Percentiles rank a stretch among this genome's conserved stretches.
These are phyloP conservation scores for Pichia pseudocactophila DNA, from an alignment of 805 yeast genomes.

Conservation along the genomic window DNA sequence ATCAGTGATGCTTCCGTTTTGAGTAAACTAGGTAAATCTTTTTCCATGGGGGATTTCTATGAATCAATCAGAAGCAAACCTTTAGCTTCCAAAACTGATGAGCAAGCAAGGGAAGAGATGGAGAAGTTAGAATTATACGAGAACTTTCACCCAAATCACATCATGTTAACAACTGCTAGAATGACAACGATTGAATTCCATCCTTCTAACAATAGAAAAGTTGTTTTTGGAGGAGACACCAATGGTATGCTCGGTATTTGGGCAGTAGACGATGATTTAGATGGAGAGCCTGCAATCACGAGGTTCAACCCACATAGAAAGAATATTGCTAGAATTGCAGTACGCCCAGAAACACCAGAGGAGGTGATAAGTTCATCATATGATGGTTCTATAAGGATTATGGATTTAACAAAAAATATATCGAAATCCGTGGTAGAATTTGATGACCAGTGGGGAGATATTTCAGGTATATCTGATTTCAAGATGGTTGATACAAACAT, in stretches of 20 bases:
- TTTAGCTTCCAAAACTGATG: slow-evolving; percentile 35
- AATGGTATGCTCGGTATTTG: slow-evolving; percentile 83
- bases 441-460: slow-evolving; percentile 43
- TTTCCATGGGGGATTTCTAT: slow-evolving; percentile 67
- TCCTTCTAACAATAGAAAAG: slow-evolving; percentile 52
- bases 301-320: slow-evolving; percentile 70
- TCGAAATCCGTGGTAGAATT: slow-evolving; percentile 55
- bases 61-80: slow-evolving; percentile 35
- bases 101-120: slow-evolving; percentile 45
- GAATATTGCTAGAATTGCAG: slow-evolving; percentile 46
- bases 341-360: slow-evolving; percentile 42
- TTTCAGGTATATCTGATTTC: slow-evolving; percentile 69
- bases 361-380: slow-evolving; percentile 66
- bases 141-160: slow-evolving; percentile 56
- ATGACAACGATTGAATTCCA: slow-evolving; percentile 71
- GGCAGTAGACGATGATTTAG: slow-evolving; percentile 50
- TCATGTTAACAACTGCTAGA: slow-evolving; percentile 63
- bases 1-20: slow-evolving; percentile 30
- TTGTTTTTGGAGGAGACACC: slow-evolving; percentile 83
- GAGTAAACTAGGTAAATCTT: slow-evolving; percentile 36
- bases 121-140: slow-evolving; percentile 42
- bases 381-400: slow-evolving; percentile 74
- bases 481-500: slow-evolving; percentile 47
- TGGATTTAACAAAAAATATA: slow-evolving; percentile 55
- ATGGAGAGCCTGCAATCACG: slow-evolving; percentile 43